Conservation (phyloP, 164 flowering plant genomes). For the Berberis vulgaris region DNA sequence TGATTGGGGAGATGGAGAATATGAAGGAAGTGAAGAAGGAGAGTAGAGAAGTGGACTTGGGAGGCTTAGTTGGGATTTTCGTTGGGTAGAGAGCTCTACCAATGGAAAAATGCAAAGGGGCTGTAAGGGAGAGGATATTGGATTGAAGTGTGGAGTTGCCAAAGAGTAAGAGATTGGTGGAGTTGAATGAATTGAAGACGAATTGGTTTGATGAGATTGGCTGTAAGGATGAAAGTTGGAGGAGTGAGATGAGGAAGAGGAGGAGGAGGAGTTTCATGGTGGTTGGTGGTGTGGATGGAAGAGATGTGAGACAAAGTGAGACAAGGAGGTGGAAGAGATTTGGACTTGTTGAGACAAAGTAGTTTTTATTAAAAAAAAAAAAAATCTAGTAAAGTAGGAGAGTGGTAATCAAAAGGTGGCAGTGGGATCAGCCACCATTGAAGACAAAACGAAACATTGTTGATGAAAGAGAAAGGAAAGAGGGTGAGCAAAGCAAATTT, state of each 20-base stretch:
- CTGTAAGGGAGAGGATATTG: slow-evolving; percentile 34
- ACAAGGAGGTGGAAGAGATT: no score
- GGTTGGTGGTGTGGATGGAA: no score
- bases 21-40: slow-evolving; percentile 66
- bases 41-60: slow-evolving; percentile 26
- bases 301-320: no score
- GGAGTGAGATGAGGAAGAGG: slow-evolving; percentile 5
- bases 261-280: background rate
- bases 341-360: no score
- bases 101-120: slow-evolving; percentile 23
- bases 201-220: slow-evolving; percentile 26
- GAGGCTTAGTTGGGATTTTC: slow-evolving; percentile 29
- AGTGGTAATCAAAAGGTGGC: no score
- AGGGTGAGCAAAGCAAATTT: no score
- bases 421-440: no score
- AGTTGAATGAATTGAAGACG: slow-evolving; percentile 45
- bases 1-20: slow-evolving; percentile 49
- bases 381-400: no score
- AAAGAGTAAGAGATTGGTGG: slow-evolving; percentile 23
- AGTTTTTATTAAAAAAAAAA: no score
- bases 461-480: no score
- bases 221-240: slow-evolving; percentile 4
- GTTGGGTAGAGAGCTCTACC: slow-evolving; percentile 48
- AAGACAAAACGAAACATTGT: no score
- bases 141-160: slow-evolving; percentile 38